Evolutionary conservation across 768 basidiomycete species (phyloP), one percentile per base, ranked within the genome.

Genomic region (Lentinus tigrinus): DNA sequence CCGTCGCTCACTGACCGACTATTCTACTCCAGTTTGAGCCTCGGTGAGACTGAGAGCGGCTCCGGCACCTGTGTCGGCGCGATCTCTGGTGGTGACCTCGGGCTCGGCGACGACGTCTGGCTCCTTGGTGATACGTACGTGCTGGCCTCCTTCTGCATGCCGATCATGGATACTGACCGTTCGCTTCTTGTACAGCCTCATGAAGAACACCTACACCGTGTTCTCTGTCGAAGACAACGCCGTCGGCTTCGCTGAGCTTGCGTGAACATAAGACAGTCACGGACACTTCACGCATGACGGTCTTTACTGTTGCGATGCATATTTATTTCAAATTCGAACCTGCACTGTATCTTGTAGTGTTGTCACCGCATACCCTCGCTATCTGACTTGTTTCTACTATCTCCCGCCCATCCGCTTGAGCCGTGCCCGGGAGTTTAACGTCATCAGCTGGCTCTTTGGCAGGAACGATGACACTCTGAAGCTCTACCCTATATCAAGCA

Each of bases 1-100:
- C 24, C 9, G 2, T n/a, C n/a, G 23, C 21, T 19, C 43, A 28
- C 26, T 14, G n/a, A 27, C 3, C 5, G 2, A 16, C 11, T 14
- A 16, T 17, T 10, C n/a, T n/a, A n/a, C n/a, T n/a, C n/a, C 34
- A 65, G 58, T 46, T 57, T 65, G 47, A 62, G 63, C 61, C 40
- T 63, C 26, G 64, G 64, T 17, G 24, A 53, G 47, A 28, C 16
- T 0, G 28, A 34, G 39, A 14, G 34, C 7, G 50, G 50, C 47
- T 17, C 44, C 7, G 24, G 43, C 21, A 11, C 21, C 5, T 62
- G 54, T 47, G 48, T 43, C 16, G 55, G 54, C 19, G 54, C 59
- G 7, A 48, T 60, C 11, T 19, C 38, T 13, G 40, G 38, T 16
- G n/a, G 7, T 16, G 47, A 48, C 27, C 27, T 48, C 47, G 47